Evolutionary conservation across 2,329 filamentous ascomycete species (phyloP).

Genomic region (Penicillium oxalicum): DNA sequence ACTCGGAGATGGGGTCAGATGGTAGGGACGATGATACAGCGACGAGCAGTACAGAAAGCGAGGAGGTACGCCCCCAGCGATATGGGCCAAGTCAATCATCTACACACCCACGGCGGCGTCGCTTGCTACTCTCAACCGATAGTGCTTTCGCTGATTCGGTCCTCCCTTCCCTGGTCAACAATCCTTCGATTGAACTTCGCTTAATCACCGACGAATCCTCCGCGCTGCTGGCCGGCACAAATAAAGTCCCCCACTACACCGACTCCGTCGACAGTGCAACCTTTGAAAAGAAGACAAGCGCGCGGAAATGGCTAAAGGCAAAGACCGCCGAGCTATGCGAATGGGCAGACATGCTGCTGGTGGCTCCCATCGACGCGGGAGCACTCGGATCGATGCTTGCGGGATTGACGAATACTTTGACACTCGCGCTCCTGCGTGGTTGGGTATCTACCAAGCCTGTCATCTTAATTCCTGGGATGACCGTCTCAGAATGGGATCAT

Average conservation of each 20-base stretch:
- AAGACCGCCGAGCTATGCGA: slow-evolving; percentile 60
- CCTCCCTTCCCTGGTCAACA: slow-evolving; percentile 34
- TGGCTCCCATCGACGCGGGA: slow-evolving; percentile 79
- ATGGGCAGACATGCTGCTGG: slow-evolving; percentile 81
- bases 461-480: slow-evolving; percentile 82
- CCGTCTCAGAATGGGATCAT: slow-evolving; percentile 80
- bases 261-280: slow-evolving; percentile 37
- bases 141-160: slow-evolving; percentile 37
- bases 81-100: slow-evolving; percentile 2
- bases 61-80: slow-evolving; percentile 3
- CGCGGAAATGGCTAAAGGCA: slow-evolving; percentile 37
- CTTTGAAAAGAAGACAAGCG: slow-evolving; percentile 34
- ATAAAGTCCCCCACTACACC: slow-evolving; percentile 37
- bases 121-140: slow-evolving; percentile 35
- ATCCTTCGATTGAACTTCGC: slow-evolving; percentile 37
- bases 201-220: slow-evolving; percentile 39
- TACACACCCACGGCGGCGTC: slow-evolving; percentile 20
- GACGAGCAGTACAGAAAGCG: slow-evolving; percentile 12
- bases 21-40: slow-evolving; percentile 15
- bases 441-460: slow-evolving; percentile 87
- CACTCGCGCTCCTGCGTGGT: slow-evolving; percentile 73
- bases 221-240: slow-evolving; percentile 32
- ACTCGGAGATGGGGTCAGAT: slow-evolving; percentile 26
- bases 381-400: slow-evolving; percentile 81
- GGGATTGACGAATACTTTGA: slow-evolving; percentile 72